phyloP scores from a whole-genome alignment of 2,329 filamentous ascomycete genomes.

The Domatiomyces catenatus region DNA sequence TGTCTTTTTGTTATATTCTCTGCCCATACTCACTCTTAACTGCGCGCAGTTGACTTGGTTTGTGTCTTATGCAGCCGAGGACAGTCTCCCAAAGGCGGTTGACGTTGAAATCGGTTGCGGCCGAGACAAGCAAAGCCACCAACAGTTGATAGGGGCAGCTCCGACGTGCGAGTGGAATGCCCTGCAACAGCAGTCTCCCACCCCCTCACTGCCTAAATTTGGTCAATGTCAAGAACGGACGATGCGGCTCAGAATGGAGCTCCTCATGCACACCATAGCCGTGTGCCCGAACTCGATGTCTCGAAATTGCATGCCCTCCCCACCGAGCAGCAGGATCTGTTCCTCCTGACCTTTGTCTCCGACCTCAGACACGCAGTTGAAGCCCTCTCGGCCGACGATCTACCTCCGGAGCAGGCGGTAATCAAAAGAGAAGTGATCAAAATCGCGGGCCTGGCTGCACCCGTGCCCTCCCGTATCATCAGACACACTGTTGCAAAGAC shows the following conservation, averaged over 20 bases:
- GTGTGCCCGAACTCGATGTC: slow-evolving; percentile 57
- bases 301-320: slow-evolving; percentile 77
- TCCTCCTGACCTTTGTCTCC: slow-evolving; percentile 76
- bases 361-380: slow-evolving; percentile 68
- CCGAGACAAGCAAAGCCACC: neutral
- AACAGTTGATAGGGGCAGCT: neutral
- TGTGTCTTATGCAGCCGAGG: neutral
- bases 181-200: neutral
- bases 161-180: neutral
- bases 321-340: slow-evolving; percentile 88
- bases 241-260: neutral
- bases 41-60: neutral
- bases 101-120: neutral
- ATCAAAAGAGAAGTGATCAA: slow-evolving; percentile 91
- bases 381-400: slow-evolving; percentile 57
- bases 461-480: slow-evolving; percentile 72
- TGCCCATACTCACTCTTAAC: too few species aligned
- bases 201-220: neutral
- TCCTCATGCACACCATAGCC: neutral
- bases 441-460: slow-evolving; percentile 67
- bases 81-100: neutral
- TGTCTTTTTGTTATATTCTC: too few species aligned
- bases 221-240: neutral
- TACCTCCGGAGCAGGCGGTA: slow-evolving; percentile 76
- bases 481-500: slow-evolving; percentile 77